Percentiles rank a stretch among this genome's conserved stretches.
Conservation (phyloP, 352 stramenopile genomes). For the Phytophthora pini region DNA sequence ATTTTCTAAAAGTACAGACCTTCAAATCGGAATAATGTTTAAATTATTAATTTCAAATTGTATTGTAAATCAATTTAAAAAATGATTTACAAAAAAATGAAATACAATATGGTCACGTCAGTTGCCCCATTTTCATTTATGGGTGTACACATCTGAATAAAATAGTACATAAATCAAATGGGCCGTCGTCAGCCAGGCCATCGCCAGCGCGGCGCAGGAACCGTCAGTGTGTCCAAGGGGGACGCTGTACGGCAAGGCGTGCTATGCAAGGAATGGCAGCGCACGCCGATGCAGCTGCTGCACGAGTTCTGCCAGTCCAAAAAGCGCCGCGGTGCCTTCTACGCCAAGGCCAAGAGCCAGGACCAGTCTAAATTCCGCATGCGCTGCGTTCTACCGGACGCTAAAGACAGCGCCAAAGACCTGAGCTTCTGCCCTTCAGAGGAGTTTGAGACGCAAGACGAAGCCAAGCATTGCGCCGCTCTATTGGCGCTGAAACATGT, state of each 20-base stretch:
- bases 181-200: slow-evolving; percentile 58
- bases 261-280: slow-evolving; percentile 93
- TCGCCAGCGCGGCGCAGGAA: slow-evolving; percentile 88
- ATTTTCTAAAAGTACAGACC: too few relatives aligned
- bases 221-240: slow-evolving; percentile 83
- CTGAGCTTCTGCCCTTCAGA: slow-evolving; percentile 92
- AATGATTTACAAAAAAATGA: too few relatives aligned
- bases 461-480: slow-evolving; percentile 93
- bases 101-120: too few relatives aligned
- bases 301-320: slow-evolving; percentile 94
- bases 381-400: slow-evolving; percentile 92
- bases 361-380: slow-evolving; percentile 45
- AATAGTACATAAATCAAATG: slow-evolving; percentile 8
- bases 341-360: slow-evolving; percentile 54
- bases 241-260: slow-evolving; percentile 88
- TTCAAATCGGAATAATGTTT: too few relatives aligned
- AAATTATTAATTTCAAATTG: too few relatives aligned
- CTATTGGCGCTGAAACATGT: slow-evolving; percentile 95
- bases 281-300: slow-evolving; percentile 94
- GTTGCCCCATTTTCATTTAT: too few relatives aligned
- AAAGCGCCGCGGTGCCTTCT: slow-evolving; percentile 86
- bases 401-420: slow-evolving; percentile 95
- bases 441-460: slow-evolving; percentile 78
- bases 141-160: too few relatives aligned
- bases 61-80: too few relatives aligned